These are phyloP conservation scores for Oryza glaberrima DNA, from an alignment of 176 grass and related monocot genomes.

Conservation along the genomic window DNA sequence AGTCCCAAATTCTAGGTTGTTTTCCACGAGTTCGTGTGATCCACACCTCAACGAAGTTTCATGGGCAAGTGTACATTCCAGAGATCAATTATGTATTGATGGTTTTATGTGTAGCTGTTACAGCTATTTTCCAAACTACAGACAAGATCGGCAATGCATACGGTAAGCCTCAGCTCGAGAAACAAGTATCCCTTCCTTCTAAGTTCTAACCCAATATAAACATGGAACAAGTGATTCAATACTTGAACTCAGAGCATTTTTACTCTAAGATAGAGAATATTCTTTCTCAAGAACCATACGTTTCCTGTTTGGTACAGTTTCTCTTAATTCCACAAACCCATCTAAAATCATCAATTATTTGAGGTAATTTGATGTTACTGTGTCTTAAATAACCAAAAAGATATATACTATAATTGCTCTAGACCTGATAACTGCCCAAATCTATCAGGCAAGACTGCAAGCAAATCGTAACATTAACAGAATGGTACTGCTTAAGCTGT, in stretches of 20 bases:
- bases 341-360: not conserved
- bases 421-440: not conserved
- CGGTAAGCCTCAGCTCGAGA: constrained; percentile 42
- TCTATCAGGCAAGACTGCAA: not conserved
- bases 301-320: constrained; percentile 16
- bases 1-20: constrained; percentile 66
- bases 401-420: constrained; percentile 11
- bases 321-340: not conserved
- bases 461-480: not conserved
- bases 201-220: constrained; percentile 15
- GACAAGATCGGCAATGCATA: constrained; percentile 75
- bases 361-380: not conserved
- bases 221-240: constrained; percentile 12
- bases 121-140: constrained; percentile 66
- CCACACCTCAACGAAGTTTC: constrained; percentile 67
- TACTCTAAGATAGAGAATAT: not conserved
- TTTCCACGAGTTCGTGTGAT: constrained; percentile 67
- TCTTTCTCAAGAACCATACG: constrained; percentile 3
- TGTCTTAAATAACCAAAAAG: constrained; percentile 1
- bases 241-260: constrained; percentile 9
- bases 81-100: constrained; percentile 72
- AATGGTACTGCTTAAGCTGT: not conserved
- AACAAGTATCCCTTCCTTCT: constrained; percentile 7
- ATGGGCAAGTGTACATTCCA: constrained; percentile 77
- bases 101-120: constrained; percentile 67